A percentile compares a stretch with the other conserved stretches of the same genome.
phyloP scores from a whole-genome alignment of 306 rosid species.

The Vigna reflexopilosa region DNA sequence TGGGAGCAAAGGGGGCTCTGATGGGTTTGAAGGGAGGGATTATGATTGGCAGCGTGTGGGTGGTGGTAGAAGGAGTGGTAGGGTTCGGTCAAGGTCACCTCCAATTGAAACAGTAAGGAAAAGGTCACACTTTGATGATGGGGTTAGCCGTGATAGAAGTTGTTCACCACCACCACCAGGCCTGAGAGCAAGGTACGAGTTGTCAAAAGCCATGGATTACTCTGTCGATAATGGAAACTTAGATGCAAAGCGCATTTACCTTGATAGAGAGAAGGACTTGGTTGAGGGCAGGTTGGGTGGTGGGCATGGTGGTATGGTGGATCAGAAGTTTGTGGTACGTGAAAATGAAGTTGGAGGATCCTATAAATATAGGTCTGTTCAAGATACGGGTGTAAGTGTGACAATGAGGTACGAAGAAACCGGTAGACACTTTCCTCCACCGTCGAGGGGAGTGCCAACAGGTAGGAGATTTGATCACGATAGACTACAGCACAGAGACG shows the following conservation, averaged over 20 bases:
- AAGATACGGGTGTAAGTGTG: conserved; percentile 47
- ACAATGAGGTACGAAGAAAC: conserved; percentile 50
- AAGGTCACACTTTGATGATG: conserved; percentile 62
- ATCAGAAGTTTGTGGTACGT: conserved; percentile 51
- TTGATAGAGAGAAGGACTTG: conserved; percentile 58
- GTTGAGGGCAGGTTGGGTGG: conserved; percentile 55
- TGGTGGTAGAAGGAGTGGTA: conserved; percentile 56
- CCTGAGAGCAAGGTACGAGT: conserved; percentile 55
- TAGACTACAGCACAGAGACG: conserved; percentile 54
- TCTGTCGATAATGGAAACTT: conserved; percentile 51
- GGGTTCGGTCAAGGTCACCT: conserved; percentile 61
- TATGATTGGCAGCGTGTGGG: conserved; percentile 63
- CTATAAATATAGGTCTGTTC: conserved; percentile 60
- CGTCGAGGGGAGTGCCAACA: conserved; percentile 48
- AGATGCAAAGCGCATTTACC: conserved; percentile 43
- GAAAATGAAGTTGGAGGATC: conserved; percentile 58
- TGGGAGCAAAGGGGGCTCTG: conserved; percentile 51
- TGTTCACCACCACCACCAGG: conserved; percentile 55
- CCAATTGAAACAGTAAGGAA: conserved; percentile 54
- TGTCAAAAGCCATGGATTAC: conserved; percentile 45
- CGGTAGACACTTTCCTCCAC: conserved; percentile 48
- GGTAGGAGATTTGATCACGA: conserved; percentile 58
- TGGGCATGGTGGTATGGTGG: conserved; percentile 46
- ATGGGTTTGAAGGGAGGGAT: conserved; percentile 62
- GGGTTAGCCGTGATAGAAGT: conserved; percentile 49